Conservation (phyloP, 495 filamentous ascomycete species). For the Astrothelium macrocarpum region DNA sequence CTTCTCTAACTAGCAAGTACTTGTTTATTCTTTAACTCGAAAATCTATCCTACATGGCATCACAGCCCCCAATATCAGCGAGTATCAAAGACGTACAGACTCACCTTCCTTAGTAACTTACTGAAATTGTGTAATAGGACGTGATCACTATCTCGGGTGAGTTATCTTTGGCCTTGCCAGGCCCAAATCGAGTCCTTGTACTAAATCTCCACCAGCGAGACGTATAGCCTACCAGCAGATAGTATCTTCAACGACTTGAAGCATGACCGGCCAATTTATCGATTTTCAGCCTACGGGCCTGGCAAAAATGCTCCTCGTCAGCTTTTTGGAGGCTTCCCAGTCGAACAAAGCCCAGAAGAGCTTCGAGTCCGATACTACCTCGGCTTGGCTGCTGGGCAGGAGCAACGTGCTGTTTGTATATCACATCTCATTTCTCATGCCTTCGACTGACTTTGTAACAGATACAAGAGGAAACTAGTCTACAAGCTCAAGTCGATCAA, state of each 20-base stretch:
- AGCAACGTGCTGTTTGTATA: conserved; percentile 28
- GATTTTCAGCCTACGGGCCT: conserved; percentile 75
- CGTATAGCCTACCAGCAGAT: too few relatives aligned
- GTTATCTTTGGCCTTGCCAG: neutral
- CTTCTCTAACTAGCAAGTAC: neutral
- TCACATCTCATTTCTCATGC: neutral
- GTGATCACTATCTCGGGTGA: neutral
- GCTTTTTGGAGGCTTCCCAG: conserved; percentile 65
- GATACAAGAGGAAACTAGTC: conserved; percentile 49
- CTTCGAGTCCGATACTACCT: conserved; percentile 60
- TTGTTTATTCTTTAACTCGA: neutral
- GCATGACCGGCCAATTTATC: conserved; percentile 63
- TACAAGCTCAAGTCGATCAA: conserved; percentile 50
- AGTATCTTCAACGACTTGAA: conserved; percentile 56
- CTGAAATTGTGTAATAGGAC: neutral
- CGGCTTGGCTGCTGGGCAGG: conserved; percentile 47
- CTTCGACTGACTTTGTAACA: conserved; percentile 19
- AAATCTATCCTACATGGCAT: neutral
- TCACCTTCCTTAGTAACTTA: neutral
- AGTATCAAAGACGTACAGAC: neutral
- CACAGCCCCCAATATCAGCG: neutral
- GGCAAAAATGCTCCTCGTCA: conserved; percentile 61
- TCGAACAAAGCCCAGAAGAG: conserved; percentile 81
- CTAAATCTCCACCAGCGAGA: conserved; percentile 41
- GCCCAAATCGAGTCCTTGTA: neutral